Conservation (phyloP, 495 filamentous ascomycete genomes). For the Poronia punctata region DNA sequence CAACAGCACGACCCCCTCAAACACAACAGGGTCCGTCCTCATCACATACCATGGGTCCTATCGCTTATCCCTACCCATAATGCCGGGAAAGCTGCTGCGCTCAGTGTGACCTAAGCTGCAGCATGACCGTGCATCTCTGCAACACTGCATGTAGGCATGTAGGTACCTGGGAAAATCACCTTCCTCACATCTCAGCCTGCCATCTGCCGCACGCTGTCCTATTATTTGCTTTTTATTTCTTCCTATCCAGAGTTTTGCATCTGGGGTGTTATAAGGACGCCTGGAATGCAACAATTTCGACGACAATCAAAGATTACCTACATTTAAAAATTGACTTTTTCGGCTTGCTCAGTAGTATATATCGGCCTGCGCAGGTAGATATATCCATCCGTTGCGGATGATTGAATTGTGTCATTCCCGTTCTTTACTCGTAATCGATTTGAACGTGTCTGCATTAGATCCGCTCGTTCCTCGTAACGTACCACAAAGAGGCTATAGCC, state of each 20-base stretch:
- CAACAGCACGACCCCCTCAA: conserved; percentile 5
- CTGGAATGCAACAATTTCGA: too few relatives aligned
- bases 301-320: too few relatives aligned
- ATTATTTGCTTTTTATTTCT: not conserved
- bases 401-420: too few relatives aligned
- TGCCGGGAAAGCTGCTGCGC: conserved; percentile 17
- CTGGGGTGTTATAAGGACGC: too few relatives aligned
- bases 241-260: too few relatives aligned
- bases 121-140: conserved; percentile 24
- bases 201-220: conserved; percentile 1
- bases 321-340: too few relatives aligned
- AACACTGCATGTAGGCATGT: conserved; percentile 18
- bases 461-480: conserved; percentile 7
- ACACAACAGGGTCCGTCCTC: conserved; percentile 17
- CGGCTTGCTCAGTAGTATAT: too few relatives aligned
- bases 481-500: conserved; percentile 6
- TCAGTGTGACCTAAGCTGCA: conserved; percentile 13
- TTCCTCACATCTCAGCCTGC: conserved; percentile 15
- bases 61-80: conserved; percentile 27
- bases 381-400: too few relatives aligned
- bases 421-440: too few relatives aligned
- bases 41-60: conserved; percentile 15
- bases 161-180: too few relatives aligned
- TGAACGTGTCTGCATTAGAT: too few relatives aligned
- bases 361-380: too few relatives aligned